Percentiles rank a stretch among this genome's conserved stretches.
phyloP scores from a whole-genome alignment of 108 stramenopile genomes.

The Cyclotella sp. region DNA sequence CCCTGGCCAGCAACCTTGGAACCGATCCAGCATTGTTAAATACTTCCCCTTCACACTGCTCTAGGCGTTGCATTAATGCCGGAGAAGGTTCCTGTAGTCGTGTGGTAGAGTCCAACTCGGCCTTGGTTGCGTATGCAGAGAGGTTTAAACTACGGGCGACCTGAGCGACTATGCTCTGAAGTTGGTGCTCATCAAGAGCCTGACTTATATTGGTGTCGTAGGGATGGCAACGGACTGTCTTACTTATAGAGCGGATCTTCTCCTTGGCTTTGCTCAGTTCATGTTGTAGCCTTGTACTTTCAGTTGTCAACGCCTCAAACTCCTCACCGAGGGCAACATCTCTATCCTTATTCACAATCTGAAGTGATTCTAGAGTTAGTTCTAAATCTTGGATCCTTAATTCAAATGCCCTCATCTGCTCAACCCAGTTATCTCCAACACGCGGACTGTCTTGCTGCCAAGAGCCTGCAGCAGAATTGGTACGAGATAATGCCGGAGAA shows the following conservation, averaged over 20 bases:
- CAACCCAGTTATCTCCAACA: conserved; percentile 3
- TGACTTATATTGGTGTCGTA: neutral
- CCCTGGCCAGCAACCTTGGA: neutral
- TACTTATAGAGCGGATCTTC: neutral
- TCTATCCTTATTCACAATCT: neutral
- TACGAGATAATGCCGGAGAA: neutral
- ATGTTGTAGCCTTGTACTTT: neutral
- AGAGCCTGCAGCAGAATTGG: neutral
- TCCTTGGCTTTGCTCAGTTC: neutral
- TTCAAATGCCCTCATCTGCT: neutral
- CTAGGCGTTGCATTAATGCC: neutral
- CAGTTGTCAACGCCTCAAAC: neutral
- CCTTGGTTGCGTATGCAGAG: neutral
- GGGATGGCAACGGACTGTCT: neutral
- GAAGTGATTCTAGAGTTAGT: neutral
- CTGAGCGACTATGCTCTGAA: too few species aligned
- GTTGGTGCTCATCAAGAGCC: neutral
- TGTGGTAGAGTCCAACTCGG: neutral
- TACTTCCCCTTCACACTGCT: neutral
- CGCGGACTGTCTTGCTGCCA: neutral
- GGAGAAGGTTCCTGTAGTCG: neutral
- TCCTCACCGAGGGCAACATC: neutral
- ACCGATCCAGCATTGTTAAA: neutral
- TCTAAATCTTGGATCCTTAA: neutral
- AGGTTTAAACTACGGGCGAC: neutral